These are phyloP conservation scores for Cladophialophora bantiana DNA, from an alignment of 2,329 filamentous ascomycete genomes.

Conservation along the genomic window DNA sequence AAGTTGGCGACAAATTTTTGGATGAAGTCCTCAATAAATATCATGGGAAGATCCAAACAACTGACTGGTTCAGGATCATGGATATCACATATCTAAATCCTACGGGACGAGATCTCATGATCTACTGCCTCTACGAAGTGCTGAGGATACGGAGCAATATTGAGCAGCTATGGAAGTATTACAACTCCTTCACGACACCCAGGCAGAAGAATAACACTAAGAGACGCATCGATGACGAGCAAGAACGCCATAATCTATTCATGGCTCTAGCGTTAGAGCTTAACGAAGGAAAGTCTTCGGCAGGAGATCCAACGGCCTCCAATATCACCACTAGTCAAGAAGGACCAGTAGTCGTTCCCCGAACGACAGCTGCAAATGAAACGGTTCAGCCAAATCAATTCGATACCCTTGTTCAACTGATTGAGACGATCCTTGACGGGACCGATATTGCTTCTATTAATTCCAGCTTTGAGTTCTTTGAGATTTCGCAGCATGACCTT, in stretches of 20 bases:
- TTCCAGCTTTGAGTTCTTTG: constrained; percentile 2
- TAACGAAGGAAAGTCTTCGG: constrained; percentile 13
- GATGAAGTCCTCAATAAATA: constrained; percentile 19
- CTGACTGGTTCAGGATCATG: constrained; percentile 29
- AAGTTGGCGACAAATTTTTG: constrained; percentile 24
- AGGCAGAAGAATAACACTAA: constrained; percentile 35
- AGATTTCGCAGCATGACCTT: background rate
- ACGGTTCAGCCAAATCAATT: background rate
- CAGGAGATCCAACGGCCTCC: background rate
- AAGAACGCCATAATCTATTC: constrained; percentile 32
- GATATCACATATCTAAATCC: constrained; percentile 26
- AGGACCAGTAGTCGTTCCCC: background rate
- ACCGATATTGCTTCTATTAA: background rate
- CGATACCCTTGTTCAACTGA: background rate
- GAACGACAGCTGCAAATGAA: background rate
- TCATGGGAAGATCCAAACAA: constrained; percentile 14
- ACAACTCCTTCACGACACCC: constrained; percentile 18
- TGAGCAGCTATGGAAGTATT: constrained; percentile 21
- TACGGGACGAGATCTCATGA: constrained; percentile 33
- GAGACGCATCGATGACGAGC: constrained; percentile 33
- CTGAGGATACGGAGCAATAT: constrained; percentile 28
- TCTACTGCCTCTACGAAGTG: constrained; percentile 35
- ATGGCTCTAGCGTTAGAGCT: constrained; percentile 37
- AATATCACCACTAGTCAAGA: background rate
- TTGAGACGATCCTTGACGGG: constrained; percentile 6